Base-by-base conservation (phyloP, 2,329 filamentous ascomycete species). In the Colletotrichum gigasporum region DNA sequence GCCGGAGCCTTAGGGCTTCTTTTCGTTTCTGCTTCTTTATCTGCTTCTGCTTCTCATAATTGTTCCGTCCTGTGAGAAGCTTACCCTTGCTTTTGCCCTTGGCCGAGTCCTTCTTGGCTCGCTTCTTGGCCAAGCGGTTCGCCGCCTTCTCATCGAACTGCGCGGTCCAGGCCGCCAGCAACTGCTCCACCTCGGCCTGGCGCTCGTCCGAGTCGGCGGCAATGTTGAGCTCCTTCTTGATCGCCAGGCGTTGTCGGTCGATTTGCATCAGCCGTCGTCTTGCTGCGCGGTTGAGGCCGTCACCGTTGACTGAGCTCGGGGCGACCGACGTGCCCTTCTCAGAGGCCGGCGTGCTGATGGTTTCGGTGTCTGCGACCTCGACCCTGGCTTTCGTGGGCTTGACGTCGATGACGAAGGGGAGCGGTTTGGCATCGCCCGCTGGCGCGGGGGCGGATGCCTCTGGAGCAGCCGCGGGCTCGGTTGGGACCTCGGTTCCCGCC, bases 11-110 rank as follows among this genome's bases (percentile, higher is more conserved):
- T 24, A 65, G 42, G 35, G 62, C 62, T 14, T 48, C 9, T 61
- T 65, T 65, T 57, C 16, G 50, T 45, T 30, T 63, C 32, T 67
- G 61, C 57, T 69, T 66, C 26, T 58, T 60, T 47, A 58, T 48
- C 61, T 65, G 63, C 62, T 54, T 53, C 26, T 55, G 44, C 45
- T 41, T 50, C 55, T 54, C 60, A 10, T 62, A 51, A 44, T 52
- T 41, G 48, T 24, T 65, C 24, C 39, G 59, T 48, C 59, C 62
- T 62, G 18, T 42, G 44, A 57, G 51, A 37, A 48, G 51, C 59
- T 65, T 65, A 57, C 63, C 59, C n/a, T 63, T 54, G 44, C 53
- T 48, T 30, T 62, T 56, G 5, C 30, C 39, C 39, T 30, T 47
- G 14, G 44, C 22, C 41, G 5, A 18, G 3, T 59, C 18, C 42